Evolutionary conservation across 2,329 filamentous ascomycete genomes (phyloP).

Genomic region (Botrytis aclada): DNA sequence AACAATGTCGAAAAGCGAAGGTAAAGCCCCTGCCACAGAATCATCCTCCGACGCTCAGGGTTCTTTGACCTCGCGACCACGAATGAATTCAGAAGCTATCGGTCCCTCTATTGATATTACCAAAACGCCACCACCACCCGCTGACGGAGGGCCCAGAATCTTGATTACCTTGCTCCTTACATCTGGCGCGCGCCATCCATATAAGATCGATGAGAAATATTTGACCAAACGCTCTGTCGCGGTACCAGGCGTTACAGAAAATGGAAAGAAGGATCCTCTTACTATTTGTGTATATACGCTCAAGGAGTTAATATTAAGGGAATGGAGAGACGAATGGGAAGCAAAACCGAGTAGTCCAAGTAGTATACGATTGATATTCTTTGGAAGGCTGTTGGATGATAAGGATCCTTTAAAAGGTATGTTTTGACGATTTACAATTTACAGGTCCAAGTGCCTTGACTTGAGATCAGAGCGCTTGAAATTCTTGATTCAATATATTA

Average conservation of each 20-base stretch:
- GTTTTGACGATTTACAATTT: slow-evolving; percentile 34
- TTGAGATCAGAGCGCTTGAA: background rate
- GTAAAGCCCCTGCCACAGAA: slow-evolving; percentile 6
- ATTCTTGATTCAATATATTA: background rate
- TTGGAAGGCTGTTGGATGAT: slow-evolving; percentile 87
- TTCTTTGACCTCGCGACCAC: background rate
- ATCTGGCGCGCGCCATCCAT: slow-evolving; percentile 80
- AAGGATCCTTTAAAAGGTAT: slow-evolving; percentile 81
- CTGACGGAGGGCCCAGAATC: slow-evolving; percentile 48
- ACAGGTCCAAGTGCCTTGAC: background rate
- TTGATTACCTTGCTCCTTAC: slow-evolving; percentile 81
- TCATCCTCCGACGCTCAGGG: background rate
- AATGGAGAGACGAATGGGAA: slow-evolving; percentile 94
- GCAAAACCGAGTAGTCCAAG: slow-evolving; percentile 79
- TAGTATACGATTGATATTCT: slow-evolving; percentile 86
- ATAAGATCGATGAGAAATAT: slow-evolving; percentile 85
- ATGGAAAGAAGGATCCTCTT: slow-evolving; percentile 69
- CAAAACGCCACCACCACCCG: slow-evolving; percentile 13
- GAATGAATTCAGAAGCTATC: slow-evolving; percentile 4
- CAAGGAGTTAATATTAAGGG: slow-evolving; percentile 88
- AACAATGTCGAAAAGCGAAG: slow-evolving; percentile 5
- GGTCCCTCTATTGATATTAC: background rate
- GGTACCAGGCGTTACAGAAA: slow-evolving; percentile 62
- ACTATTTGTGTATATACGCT: slow-evolving; percentile 90
- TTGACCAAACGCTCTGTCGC: slow-evolving; percentile 75